These are phyloP conservation scores for Baudoinia panamericana DNA, from an alignment of 495 filamentous ascomycete species.

Conservation along the genomic window DNA sequence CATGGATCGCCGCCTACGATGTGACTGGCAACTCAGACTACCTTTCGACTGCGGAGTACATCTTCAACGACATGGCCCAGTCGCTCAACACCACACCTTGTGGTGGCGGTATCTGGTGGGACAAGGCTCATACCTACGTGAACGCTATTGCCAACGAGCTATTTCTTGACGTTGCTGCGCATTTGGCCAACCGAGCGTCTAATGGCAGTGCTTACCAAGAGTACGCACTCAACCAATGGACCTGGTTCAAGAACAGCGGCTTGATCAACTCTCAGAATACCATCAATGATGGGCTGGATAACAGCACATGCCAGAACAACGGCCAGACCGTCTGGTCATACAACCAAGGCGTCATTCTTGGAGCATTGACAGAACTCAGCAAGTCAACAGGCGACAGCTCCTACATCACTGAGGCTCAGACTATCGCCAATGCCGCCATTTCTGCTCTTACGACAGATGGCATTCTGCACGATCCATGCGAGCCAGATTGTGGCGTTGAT, in stretches of 20 bases:
- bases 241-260: constrained; percentile 53
- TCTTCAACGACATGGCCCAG: constrained; percentile 45
- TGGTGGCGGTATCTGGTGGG: constrained; percentile 54
- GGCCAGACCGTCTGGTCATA: constrained; percentile 27
- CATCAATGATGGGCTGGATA: constrained; percentile 60
- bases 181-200: constrained; percentile 52
- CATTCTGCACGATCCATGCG: constrained; percentile 54
- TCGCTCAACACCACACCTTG: constrained; percentile 34
- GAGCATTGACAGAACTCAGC: constrained; percentile 56
- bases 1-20: constrained; percentile 27
- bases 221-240: constrained; percentile 46
- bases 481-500: constrained; percentile 45
- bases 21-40: constrained; percentile 24
- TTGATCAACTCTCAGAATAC: constrained; percentile 52
- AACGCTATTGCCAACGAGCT: constrained; percentile 71
- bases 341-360: constrained; percentile 64
- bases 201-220: constrained; percentile 44
- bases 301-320: constrained; percentile 51
- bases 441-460: constrained; percentile 41
- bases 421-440: constrained; percentile 56
- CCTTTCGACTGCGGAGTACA: constrained; percentile 40
- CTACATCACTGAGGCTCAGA: constrained; percentile 43
- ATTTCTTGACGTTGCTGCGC: constrained; percentile 57
- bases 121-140: constrained; percentile 45
- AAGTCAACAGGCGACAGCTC: constrained; percentile 40